Conservation (phyloP, 2,329 filamentous ascomycete genomes). For the Colletotrichum sp. region DNA sequence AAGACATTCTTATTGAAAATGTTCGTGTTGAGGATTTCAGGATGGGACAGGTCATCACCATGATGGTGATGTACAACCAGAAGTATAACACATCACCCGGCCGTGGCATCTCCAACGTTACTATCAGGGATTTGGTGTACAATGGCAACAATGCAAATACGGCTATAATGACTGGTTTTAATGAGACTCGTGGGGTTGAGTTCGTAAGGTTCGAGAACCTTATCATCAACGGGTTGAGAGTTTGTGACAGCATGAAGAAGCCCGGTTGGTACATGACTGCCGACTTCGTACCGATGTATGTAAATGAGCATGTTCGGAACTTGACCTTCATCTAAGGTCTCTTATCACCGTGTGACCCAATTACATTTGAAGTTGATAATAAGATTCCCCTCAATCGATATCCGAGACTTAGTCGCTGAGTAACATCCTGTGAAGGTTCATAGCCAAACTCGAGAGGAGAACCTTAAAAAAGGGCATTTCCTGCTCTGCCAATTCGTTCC, state of each 20-base stretch:
- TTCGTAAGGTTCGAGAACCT: conserved; percentile 28
- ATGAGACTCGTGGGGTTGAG: conserved; percentile 7
- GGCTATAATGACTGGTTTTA: conserved; percentile 22
- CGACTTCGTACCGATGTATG: conserved; percentile 13
- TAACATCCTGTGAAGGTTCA: neutral
- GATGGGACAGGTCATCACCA: conserved; percentile 31
- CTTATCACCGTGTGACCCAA: neutral
- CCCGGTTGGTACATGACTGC: conserved; percentile 9
- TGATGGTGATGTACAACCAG: conserved; percentile 34
- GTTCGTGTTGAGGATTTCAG: conserved; percentile 33
- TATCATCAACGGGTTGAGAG: conserved; percentile 24
- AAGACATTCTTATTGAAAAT: conserved; percentile 27
- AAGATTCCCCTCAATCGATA: fast-evolving
- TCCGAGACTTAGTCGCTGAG: neutral
- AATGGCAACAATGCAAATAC: conserved; percentile 18
- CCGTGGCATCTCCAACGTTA: conserved; percentile 30
- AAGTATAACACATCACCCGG: conserved; percentile 36
- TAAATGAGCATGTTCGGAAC: conserved; percentile 25
- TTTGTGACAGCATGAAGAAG: conserved; percentile 24
- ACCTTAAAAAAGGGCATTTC: neutral
- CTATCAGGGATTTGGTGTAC: conserved; percentile 27
- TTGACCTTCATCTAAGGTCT: neutral
- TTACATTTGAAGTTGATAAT: neutral
- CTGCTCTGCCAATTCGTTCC: neutral
- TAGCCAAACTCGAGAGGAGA: neutral